Percentiles rank a stretch among this genome's conserved stretches.
phyloP scores from a whole-genome alignment of 129 eudicot species.

The Artemisia annua region DNA sequence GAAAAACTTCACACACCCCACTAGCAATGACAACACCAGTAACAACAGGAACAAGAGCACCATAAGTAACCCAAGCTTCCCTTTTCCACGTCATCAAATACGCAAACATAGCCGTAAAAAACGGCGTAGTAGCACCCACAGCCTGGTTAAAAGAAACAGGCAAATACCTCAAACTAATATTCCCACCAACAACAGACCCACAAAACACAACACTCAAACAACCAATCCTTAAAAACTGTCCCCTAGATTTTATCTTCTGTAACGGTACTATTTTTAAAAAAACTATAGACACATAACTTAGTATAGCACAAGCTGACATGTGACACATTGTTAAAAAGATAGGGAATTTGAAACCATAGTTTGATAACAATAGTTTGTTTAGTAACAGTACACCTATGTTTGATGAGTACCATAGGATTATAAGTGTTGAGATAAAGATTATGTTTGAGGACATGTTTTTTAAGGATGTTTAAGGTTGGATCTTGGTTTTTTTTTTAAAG shows the following conservation, averaged over 20 bases:
- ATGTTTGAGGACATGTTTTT: constrained; percentile 21
- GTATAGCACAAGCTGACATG: constrained; percentile 88
- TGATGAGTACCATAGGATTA: constrained; percentile 76
- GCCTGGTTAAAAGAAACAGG: constrained; percentile 98
- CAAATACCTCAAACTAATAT: constrained; percentile 65
- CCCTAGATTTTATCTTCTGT: constrained; percentile 80
- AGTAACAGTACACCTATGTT: constrained; percentile 91
- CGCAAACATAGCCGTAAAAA: constrained; percentile 94
- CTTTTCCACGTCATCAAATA: constrained; percentile 76
- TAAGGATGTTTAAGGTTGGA: not conserved
- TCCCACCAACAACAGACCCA: constrained; percentile 94
- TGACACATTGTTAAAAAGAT: constrained; percentile 95
- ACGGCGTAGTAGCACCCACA: constrained; percentile 97
- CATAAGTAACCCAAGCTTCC: constrained; percentile 87
- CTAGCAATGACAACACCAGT: constrained; percentile 93
- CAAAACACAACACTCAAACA: constrained; percentile 85
- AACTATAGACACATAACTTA: constrained; percentile 81
- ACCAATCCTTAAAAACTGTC: constrained; percentile 73
- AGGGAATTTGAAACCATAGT: constrained; percentile 82
- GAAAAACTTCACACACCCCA: constrained; percentile 57
- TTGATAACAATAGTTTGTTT: constrained; percentile 76
- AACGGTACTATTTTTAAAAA: constrained; percentile 68
- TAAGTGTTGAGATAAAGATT: constrained; percentile 59
- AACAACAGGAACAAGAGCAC: constrained; percentile 91
- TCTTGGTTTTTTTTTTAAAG: not conserved